These are phyloP conservation scores for Fusarium sp. DNA, from an alignment of 2,329 filamentous ascomycete species.

Conservation along the genomic window DNA sequence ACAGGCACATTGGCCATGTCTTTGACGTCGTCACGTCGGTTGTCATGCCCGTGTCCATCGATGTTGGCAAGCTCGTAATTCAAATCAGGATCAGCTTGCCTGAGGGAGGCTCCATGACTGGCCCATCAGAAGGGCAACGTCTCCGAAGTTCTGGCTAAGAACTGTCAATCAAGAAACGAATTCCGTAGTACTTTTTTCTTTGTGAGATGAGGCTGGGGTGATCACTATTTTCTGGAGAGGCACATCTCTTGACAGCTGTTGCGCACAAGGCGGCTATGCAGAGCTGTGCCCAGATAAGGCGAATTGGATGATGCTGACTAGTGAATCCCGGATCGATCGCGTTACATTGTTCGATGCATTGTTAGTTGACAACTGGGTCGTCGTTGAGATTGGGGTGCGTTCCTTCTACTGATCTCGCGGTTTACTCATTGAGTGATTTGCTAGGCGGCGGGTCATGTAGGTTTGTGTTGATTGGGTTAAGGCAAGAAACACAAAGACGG, in stretches of 20 bases:
- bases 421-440: constrained; percentile 16
- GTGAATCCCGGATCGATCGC: constrained; percentile 41
- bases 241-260: constrained; percentile 26
- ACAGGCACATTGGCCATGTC: constrained; percentile 6
- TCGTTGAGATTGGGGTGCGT: constrained; percentile 13
- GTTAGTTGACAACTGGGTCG: constrained; percentile 19
- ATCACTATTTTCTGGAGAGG: constrained; percentile 13
- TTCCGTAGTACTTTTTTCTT: not conserved
- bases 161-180: not conserved
- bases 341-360: constrained; percentile 39
- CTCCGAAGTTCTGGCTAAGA: not conserved
- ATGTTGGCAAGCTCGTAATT: not conserved
- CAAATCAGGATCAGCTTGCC: not conserved
- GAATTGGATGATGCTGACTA: constrained; percentile 30
- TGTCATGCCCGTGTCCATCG: constrained; percentile 12
- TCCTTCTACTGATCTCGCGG: constrained; percentile 1
- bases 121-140: not conserved
- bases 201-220: constrained; percentile 5
- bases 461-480: constrained; percentile 7
- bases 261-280: constrained; percentile 34
- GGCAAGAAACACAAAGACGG: constrained; percentile 21
- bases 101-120: not conserved
- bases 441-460: constrained; percentile 4
- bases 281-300: constrained; percentile 36
- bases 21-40: constrained; percentile 14